Evolutionary conservation across 768 basidiomycete species (phyloP), one percentile per base, ranked within the genome.

Genomic region (Paxillus involutus): DNA sequence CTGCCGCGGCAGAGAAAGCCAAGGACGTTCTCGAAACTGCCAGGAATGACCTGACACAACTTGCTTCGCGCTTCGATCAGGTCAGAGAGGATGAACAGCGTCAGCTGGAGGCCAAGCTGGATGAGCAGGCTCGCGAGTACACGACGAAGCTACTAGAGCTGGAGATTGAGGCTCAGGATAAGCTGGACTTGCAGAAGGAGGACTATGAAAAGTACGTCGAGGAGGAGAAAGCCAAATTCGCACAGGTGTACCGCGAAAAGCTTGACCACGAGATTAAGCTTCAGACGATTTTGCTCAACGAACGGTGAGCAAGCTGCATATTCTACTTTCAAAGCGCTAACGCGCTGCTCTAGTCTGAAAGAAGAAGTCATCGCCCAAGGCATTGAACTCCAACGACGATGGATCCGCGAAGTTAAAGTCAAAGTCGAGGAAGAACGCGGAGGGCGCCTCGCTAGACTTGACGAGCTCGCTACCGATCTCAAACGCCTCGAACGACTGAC

Each of bases 341-440:
- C 42, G 6, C 26, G 6, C 9, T 19, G n/a, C 39, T 19, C 1
- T 63, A 97, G 94, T 40, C 79, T 99, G 54, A 91, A 88, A 69
- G 92, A 96, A 68, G 94, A 96, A 69, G 93, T 98, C 49, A 81
- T 98, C 47, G 89, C 94, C 3, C 95, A 98, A 70, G 97, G 95
- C 16, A 94, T 99, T 64, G 97, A 98, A 73, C 84, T 98, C 21
- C 97, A 98, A 68, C 86, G 94, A 47, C 83, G 92, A 50, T 98
- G 96, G 95, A 90, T 99, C 40, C 86, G 92, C 32, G 94, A 98
- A 54, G 86, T 98, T 78, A 97, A 98, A 75, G 81, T 94, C 47
- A 89, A 87, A 59, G 95, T 99, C 52, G 96, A 99, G 72, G 84
- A 93, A 65, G 97, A 99, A 71, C 93, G 97, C 42, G 94, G 94